A percentile compares a stretch with the other conserved stretches of the same genome.
These are phyloP conservation scores for Stentor coeruleus DNA, from an alignment of 73 alveolate genomes.

Conservation along the genomic window DNA sequence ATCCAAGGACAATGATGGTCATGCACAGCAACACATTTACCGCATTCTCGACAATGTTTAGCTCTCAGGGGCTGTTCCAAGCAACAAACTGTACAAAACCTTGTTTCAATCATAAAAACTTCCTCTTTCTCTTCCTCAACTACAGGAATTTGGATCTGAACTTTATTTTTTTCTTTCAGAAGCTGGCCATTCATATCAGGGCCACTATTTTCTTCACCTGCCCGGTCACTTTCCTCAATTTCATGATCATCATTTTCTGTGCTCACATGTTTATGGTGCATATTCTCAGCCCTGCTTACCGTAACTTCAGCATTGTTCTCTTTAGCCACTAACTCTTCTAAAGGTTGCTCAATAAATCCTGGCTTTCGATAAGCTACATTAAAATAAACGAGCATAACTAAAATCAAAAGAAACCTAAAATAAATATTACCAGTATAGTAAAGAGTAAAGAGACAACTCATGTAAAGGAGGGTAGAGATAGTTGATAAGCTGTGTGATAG, in stretches of 20 bases:
- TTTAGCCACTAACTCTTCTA: not conserved
- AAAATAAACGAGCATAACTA: not conserved
- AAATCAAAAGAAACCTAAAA: not conserved
- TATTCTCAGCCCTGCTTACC: not conserved
- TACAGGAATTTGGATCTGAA: not conserved
- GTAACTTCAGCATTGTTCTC: not conserved
- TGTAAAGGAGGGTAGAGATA: not conserved
- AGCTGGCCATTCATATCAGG: not conserved
- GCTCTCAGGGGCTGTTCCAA: conserved; percentile 73
- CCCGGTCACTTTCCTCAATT: no score
- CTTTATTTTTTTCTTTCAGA: not conserved
- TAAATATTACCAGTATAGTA: not conserved
- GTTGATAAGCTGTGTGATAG: not conserved
- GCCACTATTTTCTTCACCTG: not conserved
- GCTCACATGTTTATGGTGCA: not conserved
- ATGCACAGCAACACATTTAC: conserved; percentile 84
- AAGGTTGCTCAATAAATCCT: not conserved
- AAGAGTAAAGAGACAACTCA: not conserved
- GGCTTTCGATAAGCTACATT: not conserved
- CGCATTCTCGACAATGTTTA: conserved; percentile 79
- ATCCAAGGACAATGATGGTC: conserved; percentile 97
- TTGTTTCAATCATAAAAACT: conserved; percentile 30
- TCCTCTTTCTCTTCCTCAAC: not conserved
- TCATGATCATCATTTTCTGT: not conserved
- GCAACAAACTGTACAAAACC: conserved; percentile 65